Evolutionary conservation across 1,139 yeast species (phyloP).

Genomic region (Geotrichum klebahnii): DNA sequence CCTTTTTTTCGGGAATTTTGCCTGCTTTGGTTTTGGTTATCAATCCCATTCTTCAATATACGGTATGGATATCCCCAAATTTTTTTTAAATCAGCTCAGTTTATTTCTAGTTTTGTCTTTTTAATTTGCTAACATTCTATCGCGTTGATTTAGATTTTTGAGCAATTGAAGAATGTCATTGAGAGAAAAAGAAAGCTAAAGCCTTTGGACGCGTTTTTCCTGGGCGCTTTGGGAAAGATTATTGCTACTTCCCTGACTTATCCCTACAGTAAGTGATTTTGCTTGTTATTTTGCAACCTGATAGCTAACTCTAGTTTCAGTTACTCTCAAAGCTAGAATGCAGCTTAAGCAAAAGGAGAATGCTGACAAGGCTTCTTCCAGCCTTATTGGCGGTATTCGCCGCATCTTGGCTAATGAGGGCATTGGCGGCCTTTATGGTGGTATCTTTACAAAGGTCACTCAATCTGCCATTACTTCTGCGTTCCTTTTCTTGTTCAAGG

Average conservation of each 20-base stretch:
- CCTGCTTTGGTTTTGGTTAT: slow-evolving; percentile 83
- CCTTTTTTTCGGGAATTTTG: slow-evolving; percentile 71
- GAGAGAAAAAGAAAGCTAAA: slow-evolving; percentile 50
- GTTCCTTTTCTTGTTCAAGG: slow-evolving; percentile 84
- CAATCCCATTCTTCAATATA: slow-evolving; percentile 89
- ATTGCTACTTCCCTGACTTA: slow-evolving; percentile 82
- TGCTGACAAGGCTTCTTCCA: slow-evolving; percentile 30
- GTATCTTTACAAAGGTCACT: slow-evolving; percentile 69
- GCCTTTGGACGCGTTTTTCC: slow-evolving; percentile 68
- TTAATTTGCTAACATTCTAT: background rate
- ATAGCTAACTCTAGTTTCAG: slow-evolving; percentile 29
- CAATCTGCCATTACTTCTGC: slow-evolving; percentile 90
- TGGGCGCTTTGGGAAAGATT: slow-evolving; percentile 87
- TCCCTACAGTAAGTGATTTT: slow-evolving; percentile 50
- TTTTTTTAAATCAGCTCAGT: too few species aligned
- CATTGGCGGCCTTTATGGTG: slow-evolving; percentile 70
- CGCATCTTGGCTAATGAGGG: slow-evolving; percentile 67
- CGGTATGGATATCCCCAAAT: slow-evolving; percentile 44
- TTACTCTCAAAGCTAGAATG: slow-evolving; percentile 84
- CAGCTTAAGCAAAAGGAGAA: slow-evolving; percentile 57
- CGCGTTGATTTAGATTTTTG: slow-evolving; percentile 50
- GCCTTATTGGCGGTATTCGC: slow-evolving; percentile 37
- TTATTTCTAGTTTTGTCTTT: too few species aligned
- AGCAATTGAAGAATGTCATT: slow-evolving; percentile 70
- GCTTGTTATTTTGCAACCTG: background rate